Percentiles rank a stretch among this genome's conserved stretches.
Evolutionary conservation across 2,329 filamentous ascomycete genomes (phyloP).

Genomic region (Trichocomaceae sp.): DNA sequence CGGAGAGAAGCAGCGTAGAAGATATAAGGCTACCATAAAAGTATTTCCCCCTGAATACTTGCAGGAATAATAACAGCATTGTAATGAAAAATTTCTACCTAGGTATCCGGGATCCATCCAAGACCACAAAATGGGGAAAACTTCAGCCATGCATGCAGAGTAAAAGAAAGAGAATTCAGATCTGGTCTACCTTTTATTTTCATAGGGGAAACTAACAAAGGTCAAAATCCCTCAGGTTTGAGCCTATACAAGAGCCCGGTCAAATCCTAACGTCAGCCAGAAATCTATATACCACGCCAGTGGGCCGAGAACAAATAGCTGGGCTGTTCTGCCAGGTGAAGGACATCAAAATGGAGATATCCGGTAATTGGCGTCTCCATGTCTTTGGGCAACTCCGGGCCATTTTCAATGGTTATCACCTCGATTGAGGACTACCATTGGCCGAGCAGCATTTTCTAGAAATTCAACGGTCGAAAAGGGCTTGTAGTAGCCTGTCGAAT

Average conservation of each 20-base stretch:
- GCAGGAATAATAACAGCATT: background rate
- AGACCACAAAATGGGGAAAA: background rate
- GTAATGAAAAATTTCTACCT: background rate
- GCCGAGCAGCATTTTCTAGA: slow-evolving; percentile 1
- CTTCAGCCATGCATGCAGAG: background rate
- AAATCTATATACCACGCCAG: background rate
- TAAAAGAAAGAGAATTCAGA: background rate
- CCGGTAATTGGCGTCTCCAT: background rate
- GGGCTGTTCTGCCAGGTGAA: background rate
- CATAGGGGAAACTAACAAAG: background rate
- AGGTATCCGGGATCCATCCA: background rate
- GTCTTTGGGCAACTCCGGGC: background rate
- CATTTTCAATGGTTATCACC: background rate
- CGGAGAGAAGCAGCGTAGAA: too few relatives aligned
- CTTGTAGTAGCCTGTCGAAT: slow-evolving; percentile 1
- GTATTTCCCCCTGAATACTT: background rate
- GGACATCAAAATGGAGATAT: background rate
- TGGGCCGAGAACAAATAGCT: background rate
- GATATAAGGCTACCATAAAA: background rate
- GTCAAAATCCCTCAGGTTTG: background rate
- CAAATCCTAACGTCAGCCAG: background rate
- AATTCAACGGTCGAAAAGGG: slow-evolving; percentile 1
- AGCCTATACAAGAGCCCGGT: background rate
- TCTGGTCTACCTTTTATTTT: background rate
- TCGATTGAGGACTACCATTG: background rate